These are phyloP conservation scores for Leucocoprinus sp. DNA, from an alignment of 768 basidiomycete species.

Conservation along the genomic window DNA sequence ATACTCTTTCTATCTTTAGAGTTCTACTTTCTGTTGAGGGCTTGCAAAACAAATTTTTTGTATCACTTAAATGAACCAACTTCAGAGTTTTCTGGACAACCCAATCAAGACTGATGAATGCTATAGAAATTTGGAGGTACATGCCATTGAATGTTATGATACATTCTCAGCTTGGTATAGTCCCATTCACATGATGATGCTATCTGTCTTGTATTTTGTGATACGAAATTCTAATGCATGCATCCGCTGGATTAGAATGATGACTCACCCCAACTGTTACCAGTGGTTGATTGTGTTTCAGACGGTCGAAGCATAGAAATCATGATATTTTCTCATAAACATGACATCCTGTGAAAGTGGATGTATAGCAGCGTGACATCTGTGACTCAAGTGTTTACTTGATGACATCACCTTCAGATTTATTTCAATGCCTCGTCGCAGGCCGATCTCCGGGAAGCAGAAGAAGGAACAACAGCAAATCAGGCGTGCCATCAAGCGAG, in stretches of 20 bases:
- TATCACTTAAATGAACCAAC: no score
- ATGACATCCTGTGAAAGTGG: no score
- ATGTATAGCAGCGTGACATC: not conserved
- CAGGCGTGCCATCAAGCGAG: slow-evolving; percentile 81
- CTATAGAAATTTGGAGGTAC: slow-evolving; percentile 52
- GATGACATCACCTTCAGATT: not conserved
- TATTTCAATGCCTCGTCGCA: slow-evolving; percentile 27
- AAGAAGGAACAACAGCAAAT: slow-evolving; percentile 67
- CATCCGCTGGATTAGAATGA: no score
- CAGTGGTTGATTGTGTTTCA: no score
- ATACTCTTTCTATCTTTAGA: slow-evolving; percentile 5
- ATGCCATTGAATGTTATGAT: slow-evolving; percentile 42
- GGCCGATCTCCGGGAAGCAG: slow-evolving; percentile 56
- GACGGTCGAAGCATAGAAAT: no score
- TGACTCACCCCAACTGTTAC: no score
- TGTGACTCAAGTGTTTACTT: not conserved
- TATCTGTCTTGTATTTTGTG: no score
- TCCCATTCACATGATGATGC: no score
- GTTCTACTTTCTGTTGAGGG: not conserved
- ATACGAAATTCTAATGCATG: no score
- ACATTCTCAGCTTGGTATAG: not conserved
- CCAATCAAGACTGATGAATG: slow-evolving; percentile 52
- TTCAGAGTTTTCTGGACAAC: slow-evolving; percentile 41
- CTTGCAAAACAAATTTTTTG: no score
- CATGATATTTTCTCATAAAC: no score